phyloP scores from a whole-genome alignment of 306 rosid genomes.

The Benincasa hispida region DNA sequence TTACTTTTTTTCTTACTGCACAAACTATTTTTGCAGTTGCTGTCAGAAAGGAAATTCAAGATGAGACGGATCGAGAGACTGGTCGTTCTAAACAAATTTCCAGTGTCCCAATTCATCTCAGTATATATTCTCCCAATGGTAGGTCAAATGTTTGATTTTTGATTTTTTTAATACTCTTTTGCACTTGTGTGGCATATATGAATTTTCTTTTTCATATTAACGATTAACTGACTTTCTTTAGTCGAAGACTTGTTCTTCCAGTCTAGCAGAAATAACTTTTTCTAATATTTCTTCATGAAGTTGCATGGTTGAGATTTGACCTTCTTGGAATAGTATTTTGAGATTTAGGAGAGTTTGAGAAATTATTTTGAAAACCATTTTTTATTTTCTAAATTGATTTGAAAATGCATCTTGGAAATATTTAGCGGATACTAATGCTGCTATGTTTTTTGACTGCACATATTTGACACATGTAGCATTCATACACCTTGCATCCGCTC shows the following conservation, averaged over 20 bases:
- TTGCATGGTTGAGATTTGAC: neutral
- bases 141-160: constrained; percentile 8
- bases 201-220: neutral
- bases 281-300: neutral
- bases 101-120: constrained; percentile 85
- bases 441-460: neutral
- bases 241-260: neutral
- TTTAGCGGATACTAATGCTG: neutral
- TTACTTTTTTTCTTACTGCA: neutral
- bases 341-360: neutral
- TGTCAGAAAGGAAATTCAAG: constrained; percentile 90
- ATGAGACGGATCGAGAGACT: constrained; percentile 96
- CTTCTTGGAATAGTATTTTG: neutral
- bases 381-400: neutral
- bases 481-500: neutral
- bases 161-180: neutral
- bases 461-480: neutral
- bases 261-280: neutral
- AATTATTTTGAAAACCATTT: neutral
- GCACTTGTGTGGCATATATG: neutral
- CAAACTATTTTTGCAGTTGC: constrained; percentile 40
- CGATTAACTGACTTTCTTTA: neutral
- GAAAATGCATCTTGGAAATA: neutral
- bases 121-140: constrained; percentile 87
- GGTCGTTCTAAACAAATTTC: constrained; percentile 77